Evolutionary conservation across 2,329 filamentous ascomycete species (phyloP), one percentile per base, ranked within the genome.

Genomic region (Thelonectria rubi): DNA sequence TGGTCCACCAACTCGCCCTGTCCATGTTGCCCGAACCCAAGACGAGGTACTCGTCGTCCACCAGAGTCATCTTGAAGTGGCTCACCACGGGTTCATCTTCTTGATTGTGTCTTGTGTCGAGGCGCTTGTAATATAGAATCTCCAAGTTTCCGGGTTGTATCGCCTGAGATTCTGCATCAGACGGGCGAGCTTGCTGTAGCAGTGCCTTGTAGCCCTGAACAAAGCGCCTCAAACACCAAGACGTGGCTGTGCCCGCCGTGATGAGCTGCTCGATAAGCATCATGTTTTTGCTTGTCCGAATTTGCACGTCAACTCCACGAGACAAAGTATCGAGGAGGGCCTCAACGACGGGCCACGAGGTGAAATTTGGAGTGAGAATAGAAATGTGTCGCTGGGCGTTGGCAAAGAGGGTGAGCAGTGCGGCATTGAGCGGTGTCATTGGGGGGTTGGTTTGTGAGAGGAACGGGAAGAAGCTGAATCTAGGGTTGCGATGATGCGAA

Each of bases 11-110:
- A 73, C 91, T 94, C 8, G 92, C 91, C 1, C 92, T 85, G 76
- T 96, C 92, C 82, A 94, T 87, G 73, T 96, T 96, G 1, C 91
- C 92, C 17, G 91, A 94, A 0, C 92, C 92, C 3, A 95, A 78
- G 1, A 95, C 81, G 1, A 89, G 80, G 18, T 88, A 86, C 63
- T 87, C 81, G 1, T 81, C 81, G 73, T 96, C 92, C 3, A 94
- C 84, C 55, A 93, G 82, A 1, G 87, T 90, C 72, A 93, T 82
- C 75, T 96, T 96, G 59, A 94, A 80, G 76, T 96, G 92, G 5
- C 88, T 89, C 55, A 92, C 88, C 2, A 90, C 86, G 0, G 91
- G 90, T 70, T 91, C 87, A 17, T 84, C 80, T 0, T 72, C 73
- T 58, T 71, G 52, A 20, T 67, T 63, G 14, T 58, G 52, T 51